Evolutionary conservation across 768 basidiomycete species (phyloP), one percentile per base, ranked within the genome.

Genomic region (Pleurotus djamor): DNA sequence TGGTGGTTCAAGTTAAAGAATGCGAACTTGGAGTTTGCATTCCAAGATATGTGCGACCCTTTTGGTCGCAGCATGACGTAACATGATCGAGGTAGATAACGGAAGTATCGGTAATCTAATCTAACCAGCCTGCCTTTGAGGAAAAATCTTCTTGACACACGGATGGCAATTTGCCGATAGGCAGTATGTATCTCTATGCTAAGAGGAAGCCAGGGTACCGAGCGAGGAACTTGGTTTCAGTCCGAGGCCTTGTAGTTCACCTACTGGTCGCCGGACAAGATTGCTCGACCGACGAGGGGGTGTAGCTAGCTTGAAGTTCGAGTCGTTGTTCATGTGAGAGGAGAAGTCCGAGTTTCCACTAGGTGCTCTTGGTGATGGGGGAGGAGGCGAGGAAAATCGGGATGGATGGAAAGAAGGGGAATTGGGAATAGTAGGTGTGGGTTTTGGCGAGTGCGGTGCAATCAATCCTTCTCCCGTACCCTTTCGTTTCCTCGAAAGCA

Each of bases 381-480:
- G 28, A 74, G 73, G 13, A 72, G 68, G 35, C 74, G 66, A 8
- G 12, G 45, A 6, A 38, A 60, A 41, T 5, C 71, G 65, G 48
- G 65, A 66, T 33, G 56, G 14, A 33, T 62, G 56, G 5, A 49
- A 47, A 4, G 48, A 34, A 1, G 47, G 34, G 28, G 60, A 54
- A 28, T 52, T 48, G 10, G 60, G 50, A 34, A 59, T 61, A n/a
- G n/a, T n/a, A n/a, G n/a, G n/a, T n/a, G n/a, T n/a, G n/a, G n/a
- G n/a, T n/a, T n/a, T n/a, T 1, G 85, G 83, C 13, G 87, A 78
- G 10, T 76, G 83, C 12, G 88, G 88, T 0, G 89, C 84, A 60
- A 94, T 84, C 55, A 93, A 74, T 10, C 90, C 92, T 63, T 91
- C 86, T 12, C 85, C 76, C 6, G 80, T 74, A 38, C 79, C 76